Percentiles rank a stretch among this genome's conserved stretches.
phyloP scores from a whole-genome alignment of 495 filamentous ascomycete species.

The Hyaloscypha finlandica region DNA sequence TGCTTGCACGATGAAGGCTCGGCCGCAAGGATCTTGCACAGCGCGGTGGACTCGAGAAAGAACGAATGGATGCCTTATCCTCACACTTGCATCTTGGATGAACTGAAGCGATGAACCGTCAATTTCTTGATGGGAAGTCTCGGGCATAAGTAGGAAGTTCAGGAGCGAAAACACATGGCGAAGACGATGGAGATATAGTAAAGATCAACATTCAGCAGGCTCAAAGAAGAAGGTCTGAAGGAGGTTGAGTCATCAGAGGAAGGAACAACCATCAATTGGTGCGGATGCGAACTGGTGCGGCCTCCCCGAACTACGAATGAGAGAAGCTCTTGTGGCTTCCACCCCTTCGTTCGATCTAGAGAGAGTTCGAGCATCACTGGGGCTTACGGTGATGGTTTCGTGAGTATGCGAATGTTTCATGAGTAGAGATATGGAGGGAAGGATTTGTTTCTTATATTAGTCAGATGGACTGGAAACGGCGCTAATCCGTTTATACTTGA shows the following conservation, averaged over 20 bases:
- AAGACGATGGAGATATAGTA: background rate
- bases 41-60: background rate
- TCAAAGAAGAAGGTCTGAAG: background rate
- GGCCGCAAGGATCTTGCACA: background rate
- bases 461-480: background rate
- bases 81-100: background rate
- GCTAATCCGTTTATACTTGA: background rate
- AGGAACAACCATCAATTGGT: background rate
- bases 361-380: background rate
- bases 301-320: background rate
- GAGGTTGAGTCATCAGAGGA: background rate
- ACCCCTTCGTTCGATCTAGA: background rate
- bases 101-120: background rate
- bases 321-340: background rate
- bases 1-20: background rate
- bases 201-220: background rate
- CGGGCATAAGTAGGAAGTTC: background rate
- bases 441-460: background rate
- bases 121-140: background rate
- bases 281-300: background rate
- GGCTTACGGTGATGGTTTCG: background rate
- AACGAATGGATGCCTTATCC: background rate
- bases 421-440: background rate
- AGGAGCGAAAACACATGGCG: background rate
- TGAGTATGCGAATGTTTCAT: background rate